Evolutionary conservation across 495 filamentous ascomycete genomes (phyloP).

Genomic region (Penicillium manginii): DNA sequence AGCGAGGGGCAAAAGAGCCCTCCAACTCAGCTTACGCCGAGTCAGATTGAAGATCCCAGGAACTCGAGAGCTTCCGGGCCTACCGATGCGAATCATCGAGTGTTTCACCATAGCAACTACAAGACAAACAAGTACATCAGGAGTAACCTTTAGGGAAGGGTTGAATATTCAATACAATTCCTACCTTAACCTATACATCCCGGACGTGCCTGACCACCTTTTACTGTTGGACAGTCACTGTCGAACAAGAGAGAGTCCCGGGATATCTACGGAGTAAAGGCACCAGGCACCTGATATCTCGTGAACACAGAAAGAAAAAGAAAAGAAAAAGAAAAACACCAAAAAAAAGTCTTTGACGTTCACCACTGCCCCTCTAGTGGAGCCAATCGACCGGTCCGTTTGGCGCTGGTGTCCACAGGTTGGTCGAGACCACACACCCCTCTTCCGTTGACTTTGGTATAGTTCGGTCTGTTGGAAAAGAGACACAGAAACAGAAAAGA

Average conservation of each 20-base stretch:
- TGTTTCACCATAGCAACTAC: slow-evolving; percentile 31
- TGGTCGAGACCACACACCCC: slow-evolving; percentile 1
- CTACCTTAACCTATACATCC: neutral
- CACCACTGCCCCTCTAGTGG: neutral
- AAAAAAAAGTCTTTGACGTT: slow-evolving; percentile 33
- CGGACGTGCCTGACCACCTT: neutral
- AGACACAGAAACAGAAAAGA: too few species aligned
- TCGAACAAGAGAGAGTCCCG: neutral
- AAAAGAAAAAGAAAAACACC: too few species aligned
- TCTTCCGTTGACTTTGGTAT: slow-evolving; percentile 1
- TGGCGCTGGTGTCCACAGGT: slow-evolving; percentile 16
- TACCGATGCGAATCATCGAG: slow-evolving; percentile 35
- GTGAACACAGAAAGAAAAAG: too few species aligned
- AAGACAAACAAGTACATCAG: neutral
- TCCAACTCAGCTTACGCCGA: slow-evolving; percentile 14
- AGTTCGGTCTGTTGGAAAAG: neutral
- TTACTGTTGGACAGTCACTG: neutral
- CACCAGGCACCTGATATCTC: slow-evolving; percentile 24
- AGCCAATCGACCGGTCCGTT: slow-evolving; percentile 9
- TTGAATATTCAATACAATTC: too few species aligned
- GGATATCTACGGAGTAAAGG: slow-evolving; percentile 15
- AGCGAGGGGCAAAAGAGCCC: slow-evolving; percentile 28
- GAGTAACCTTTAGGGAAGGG: neutral
- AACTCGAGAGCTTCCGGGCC: slow-evolving; percentile 27
- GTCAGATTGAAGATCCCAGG: slow-evolving; percentile 21